phyloP scores from a whole-genome alignment of 176 grass and related monocot genomes.

The Elaeis guineensis region DNA sequence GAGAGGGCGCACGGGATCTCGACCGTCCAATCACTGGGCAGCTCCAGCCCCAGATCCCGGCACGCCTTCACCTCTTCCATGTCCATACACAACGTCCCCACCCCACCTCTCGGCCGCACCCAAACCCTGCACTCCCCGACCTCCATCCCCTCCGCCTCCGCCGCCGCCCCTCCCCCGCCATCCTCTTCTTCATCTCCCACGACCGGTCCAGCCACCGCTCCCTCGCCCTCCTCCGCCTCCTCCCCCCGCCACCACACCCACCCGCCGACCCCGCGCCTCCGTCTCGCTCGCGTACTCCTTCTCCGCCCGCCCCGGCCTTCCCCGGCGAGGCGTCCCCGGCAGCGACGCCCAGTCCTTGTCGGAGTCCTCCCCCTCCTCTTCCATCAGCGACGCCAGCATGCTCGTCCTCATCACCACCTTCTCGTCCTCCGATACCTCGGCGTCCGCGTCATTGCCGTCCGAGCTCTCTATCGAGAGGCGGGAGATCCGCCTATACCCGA shows the following conservation, averaged over 20 bases:
- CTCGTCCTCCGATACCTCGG: slow-evolving; percentile 22
- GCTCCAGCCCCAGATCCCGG: slow-evolving; percentile 57
- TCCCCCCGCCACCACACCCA: slow-evolving; percentile 8
- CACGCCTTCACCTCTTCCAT: slow-evolving; percentile 70
- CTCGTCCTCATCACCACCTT: not conserved
- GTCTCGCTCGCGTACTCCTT: not conserved
- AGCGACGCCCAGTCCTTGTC: not conserved
- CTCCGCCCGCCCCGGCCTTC: slow-evolving; percentile 12
- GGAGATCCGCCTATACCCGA: slow-evolving; percentile 21
- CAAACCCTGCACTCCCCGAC: slow-evolving; percentile 13
- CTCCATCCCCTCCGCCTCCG: slow-evolving; percentile 19
- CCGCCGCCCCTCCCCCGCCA: slow-evolving; percentile 16
- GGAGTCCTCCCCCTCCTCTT: no score
- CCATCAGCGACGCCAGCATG: not conserved
- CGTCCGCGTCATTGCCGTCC: slow-evolving; percentile 42
- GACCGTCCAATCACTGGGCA: slow-evolving; percentile 41
- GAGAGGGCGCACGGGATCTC: slow-evolving; percentile 16
- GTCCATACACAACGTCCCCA: slow-evolving; percentile 44
- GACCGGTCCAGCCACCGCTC: slow-evolving; percentile 58
- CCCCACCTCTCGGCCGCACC: slow-evolving; percentile 13
- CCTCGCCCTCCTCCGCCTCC: slow-evolving; percentile 11
- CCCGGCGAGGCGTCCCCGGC: slow-evolving; percentile 34
- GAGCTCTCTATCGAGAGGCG: slow-evolving; percentile 37
- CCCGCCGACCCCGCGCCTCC: slow-evolving; percentile 31
- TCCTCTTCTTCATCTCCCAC: slow-evolving; percentile 52